Evolutionary conservation across 345 rosid genomes (phyloP).

Genomic region (Alliaria petiolata): DNA sequence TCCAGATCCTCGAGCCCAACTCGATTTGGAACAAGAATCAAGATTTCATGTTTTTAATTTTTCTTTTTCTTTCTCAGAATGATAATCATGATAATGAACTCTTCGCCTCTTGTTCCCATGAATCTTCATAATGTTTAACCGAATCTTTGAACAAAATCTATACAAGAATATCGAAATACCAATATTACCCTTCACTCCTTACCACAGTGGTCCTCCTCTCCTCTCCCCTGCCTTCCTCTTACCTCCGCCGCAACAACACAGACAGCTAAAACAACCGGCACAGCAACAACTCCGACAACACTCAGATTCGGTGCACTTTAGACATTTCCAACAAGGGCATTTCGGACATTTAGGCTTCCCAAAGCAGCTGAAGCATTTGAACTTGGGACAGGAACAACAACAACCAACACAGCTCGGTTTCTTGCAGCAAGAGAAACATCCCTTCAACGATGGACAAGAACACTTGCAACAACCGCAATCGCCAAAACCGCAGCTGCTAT

Average conservation of each 20-base stretch:
- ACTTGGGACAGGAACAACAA: conserved; percentile 20
- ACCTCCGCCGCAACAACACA: conserved; percentile 36
- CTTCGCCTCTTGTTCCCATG: not conserved
- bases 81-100: no score
- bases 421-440: conserved; percentile 38
- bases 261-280: conserved; percentile 36
- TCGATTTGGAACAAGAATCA: not conserved
- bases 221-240: conserved; percentile 1
- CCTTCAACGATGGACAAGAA: conserved; percentile 33
- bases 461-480: conserved; percentile 29
- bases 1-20: not conserved
- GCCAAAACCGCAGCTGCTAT: not conserved
- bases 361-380: conserved; percentile 39
- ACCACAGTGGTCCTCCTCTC: not conserved
- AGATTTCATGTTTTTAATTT: no score
- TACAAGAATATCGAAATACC: not conserved
- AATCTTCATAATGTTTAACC: not conserved
- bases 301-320: not conserved
- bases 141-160: not conserved
- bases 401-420: conserved; percentile 35
- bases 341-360: conserved; percentile 41
- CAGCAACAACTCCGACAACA: conserved; percentile 22
- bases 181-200: not conserved
- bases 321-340: conserved; percentile 30
- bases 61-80: no score